Conservation (phyloP, 2,329 filamentous ascomycete genomes). For the Sporothrix pallida region DNA sequence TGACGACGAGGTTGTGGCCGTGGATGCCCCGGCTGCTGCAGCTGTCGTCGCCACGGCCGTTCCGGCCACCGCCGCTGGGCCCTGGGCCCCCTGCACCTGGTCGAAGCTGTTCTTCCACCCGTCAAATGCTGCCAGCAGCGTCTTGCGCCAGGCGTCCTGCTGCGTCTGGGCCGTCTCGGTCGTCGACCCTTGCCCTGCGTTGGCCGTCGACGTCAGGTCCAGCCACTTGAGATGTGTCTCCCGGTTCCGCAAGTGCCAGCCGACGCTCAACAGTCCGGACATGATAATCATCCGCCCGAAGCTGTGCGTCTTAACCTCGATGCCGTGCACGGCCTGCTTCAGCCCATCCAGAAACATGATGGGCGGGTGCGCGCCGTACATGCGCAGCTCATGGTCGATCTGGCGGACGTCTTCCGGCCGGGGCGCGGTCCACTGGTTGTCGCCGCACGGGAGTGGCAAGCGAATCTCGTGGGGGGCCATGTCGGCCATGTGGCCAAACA, state of each 20-base stretch:
- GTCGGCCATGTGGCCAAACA: constrained; percentile 88
- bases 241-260: constrained; percentile 87
- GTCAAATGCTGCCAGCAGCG: constrained; percentile 80
- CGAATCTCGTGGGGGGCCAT: constrained; percentile 93
- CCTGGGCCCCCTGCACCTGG: constrained; percentile 57
- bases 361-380: constrained; percentile 74
- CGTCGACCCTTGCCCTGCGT: constrained; percentile 53
- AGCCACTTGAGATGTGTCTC: constrained; percentile 85
- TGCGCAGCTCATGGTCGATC: constrained; percentile 75
- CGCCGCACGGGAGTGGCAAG: constrained; percentile 83
- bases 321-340: constrained; percentile 80
- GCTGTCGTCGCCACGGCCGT: neutral
- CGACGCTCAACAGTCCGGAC: constrained; percentile 86
- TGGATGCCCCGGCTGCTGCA: neutral
- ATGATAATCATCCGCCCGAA: constrained; percentile 91
- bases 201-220: constrained; percentile 67
- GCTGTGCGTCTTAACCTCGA: constrained; percentile 81
- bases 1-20: neutral
- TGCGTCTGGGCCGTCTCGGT: neutral
- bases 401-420: constrained; percentile 77
- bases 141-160: constrained; percentile 77
- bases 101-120: constrained; percentile 89
- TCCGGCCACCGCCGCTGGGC: neutral
- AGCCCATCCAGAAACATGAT: constrained; percentile 83
- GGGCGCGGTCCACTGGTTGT: constrained; percentile 82